These are phyloP conservation scores for Barbatosphaeria neglecta DNA, from an alignment of 495 filamentous ascomycete genomes.

Conservation along the genomic window DNA sequence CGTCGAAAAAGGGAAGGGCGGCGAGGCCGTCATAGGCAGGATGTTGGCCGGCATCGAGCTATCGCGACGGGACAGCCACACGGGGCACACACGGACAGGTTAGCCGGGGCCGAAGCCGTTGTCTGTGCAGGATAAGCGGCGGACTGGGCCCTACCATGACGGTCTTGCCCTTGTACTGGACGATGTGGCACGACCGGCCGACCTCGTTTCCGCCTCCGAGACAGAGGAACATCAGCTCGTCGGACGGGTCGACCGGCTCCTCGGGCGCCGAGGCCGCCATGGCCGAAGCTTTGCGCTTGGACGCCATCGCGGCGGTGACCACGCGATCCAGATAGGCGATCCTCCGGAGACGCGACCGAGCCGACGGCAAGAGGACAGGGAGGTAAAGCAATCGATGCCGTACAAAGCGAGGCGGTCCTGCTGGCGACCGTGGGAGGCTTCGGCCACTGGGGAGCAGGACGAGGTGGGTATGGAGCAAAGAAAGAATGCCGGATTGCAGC, in stretches of 20 bases:
- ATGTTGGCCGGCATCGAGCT: constrained; percentile 96
- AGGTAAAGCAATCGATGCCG: no score
- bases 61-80: not conserved
- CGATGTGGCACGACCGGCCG: constrained; percentile 90
- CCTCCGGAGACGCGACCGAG: no score
- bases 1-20: constrained; percentile 91
- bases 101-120: constrained; percentile 12
- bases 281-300: constrained; percentile 63
- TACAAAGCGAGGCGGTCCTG: no score
- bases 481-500: no score
- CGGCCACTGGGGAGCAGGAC: no score
- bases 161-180: constrained; percentile 98
- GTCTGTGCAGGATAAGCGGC: not conserved
- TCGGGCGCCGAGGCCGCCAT: constrained; percentile 48
- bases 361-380: no score
- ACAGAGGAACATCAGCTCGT: constrained; percentile 87
- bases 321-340: not conserved
- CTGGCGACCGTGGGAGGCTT: no score
- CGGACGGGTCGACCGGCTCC: constrained; percentile 63
- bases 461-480: no score
- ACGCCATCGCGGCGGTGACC: constrained; percentile 43
- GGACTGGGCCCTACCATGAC: constrained; percentile 66
- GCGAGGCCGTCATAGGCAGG: constrained; percentile 94
- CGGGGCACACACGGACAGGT: no score
- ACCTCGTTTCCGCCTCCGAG: constrained; percentile 95